Evolutionary conservation across 1,139 yeast species (phyloP), one percentile per base, ranked within the genome.

Genomic region (Hyphopichia fennica): DNA sequence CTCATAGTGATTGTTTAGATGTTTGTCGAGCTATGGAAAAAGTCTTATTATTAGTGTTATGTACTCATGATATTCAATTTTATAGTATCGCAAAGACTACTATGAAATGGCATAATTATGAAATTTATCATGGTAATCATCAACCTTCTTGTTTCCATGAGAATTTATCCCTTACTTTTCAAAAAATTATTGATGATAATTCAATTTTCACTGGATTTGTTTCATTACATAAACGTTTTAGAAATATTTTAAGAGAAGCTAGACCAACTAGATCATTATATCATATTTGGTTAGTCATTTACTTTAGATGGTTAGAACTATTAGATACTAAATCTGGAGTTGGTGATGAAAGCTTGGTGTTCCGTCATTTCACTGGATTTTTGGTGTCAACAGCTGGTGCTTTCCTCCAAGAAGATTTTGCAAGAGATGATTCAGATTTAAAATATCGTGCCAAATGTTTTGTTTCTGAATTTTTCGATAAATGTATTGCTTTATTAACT

Each of bases 121-220:
- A 81, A 44, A 35, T 54, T 1, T 39, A 48, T 6, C 44, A 46
- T 16, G 28, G 19, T 3, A 20, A 29, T n/a, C 44, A 48, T 28
- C 37, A 40, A 1, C 43, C 39, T 13, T 23, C 22, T 10, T 45
- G 50, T 32, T 42, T 48, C 20, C 46, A 22, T 8, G 58, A 62
- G n/a, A 60, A 65, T 43, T 50, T 72, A 35, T 41, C 69, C 0
- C 78, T 72, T 3, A 73, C 87, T 7, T 78, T 80, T 42, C 56
- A 60, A 33, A 61, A 68, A 9, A 69, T 85, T 42, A 64, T 81
- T 9, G 63, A 77, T n/a, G 90, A 84, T 47, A 77, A 69, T 29
- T 68, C 76, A 27, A 79, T 83, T 2, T 81, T 85, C 40, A 83
- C 91, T 1, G 93, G 95, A 15, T 77, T 84, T 25, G 87, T 86